Evolutionary conservation across 345 rosid genomes (phyloP).

Genomic region (Eucalyptus globulus): DNA sequence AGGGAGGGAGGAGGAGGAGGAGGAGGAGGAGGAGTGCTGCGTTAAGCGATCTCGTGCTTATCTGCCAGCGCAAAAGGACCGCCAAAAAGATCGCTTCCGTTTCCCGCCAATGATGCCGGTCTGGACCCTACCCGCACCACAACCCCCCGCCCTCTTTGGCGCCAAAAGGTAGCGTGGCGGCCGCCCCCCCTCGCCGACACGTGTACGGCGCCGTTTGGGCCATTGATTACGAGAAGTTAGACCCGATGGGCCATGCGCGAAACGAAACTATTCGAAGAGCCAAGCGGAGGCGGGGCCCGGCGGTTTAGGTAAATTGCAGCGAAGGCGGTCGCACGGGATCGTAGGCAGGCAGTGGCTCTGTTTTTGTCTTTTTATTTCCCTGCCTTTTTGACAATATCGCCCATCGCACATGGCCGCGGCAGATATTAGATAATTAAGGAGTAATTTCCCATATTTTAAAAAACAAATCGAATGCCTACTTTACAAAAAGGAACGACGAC

Average conservation of each 20-base stretch:
- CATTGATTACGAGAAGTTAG: not conserved
- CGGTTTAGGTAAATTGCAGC: not conserved
- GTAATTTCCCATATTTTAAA: not conserved
- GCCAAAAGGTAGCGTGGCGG: not conserved
- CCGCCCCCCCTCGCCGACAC: not conserved
- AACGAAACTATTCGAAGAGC: not conserved
- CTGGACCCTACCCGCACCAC: constrained; percentile 3
- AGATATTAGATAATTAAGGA: not conserved
- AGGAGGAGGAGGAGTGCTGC: not conserved
- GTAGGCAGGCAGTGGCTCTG: not conserved
- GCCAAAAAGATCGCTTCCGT: not conserved
- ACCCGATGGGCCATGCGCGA: not conserved
- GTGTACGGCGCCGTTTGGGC: not conserved
- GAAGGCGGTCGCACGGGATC: not conserved
- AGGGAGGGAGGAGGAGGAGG: not conserved
- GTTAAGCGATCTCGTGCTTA: not conserved
- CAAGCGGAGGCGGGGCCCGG: not conserved
- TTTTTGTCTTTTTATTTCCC: not conserved
- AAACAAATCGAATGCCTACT: not conserved
- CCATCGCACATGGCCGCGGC: not conserved
- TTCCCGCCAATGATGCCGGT: constrained; percentile 28
- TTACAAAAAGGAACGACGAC: not conserved
- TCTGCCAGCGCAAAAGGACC: not conserved
- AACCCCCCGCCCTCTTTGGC: constrained; percentile 1
- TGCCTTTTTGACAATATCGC: not conserved